Percentiles rank a stretch among this genome's conserved stretches.
phyloP scores from a whole-genome alignment of 1,284 basidiomycete genomes.

The Ganoderma resinaceum region DNA sequence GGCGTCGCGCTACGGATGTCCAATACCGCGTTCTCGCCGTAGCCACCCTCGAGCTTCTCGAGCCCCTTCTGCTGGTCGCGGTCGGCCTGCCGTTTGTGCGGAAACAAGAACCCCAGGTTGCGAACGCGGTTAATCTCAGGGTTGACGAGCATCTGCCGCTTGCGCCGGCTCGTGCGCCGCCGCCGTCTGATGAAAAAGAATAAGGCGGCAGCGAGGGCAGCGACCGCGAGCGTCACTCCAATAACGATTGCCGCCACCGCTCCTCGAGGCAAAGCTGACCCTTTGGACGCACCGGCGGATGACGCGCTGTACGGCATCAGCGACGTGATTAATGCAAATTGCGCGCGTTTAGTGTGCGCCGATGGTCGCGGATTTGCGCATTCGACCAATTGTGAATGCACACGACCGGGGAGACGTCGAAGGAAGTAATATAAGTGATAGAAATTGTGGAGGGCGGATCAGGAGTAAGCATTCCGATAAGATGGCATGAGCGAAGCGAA shows the following conservation, averaged over 20 bases:
- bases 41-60: slow-evolving; percentile 11
- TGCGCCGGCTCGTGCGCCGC: slow-evolving; percentile 35
- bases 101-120: slow-evolving; percentile 35
- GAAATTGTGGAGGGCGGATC: slow-evolving; percentile 28
- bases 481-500: slow-evolving; percentile 16
- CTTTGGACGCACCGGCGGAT: slow-evolving; percentile 23
- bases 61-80: slow-evolving; percentile 26
- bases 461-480: slow-evolving; percentile 14
- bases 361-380: background rate
- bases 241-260: slow-evolving; percentile 70
- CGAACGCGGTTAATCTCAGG: slow-evolving; percentile 34
- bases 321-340: slow-evolving; percentile 19
- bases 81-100: slow-evolving; percentile 21
- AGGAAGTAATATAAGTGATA: slow-evolving; percentile 27
- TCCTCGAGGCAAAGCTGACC: slow-evolving; percentile 48
- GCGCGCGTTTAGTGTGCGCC: background rate
- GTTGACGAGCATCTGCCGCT: slow-evolving; percentile 38
- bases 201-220: slow-evolving; percentile 51
- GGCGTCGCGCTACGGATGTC: slow-evolving; percentile 35
- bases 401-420: slow-evolving; percentile 17
- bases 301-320: slow-evolving; percentile 32
- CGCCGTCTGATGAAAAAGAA: slow-evolving; percentile 54
- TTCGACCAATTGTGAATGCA: slow-evolving; percentile 1
- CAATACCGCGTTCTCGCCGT: slow-evolving; percentile 31
- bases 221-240: slow-evolving; percentile 56